These are phyloP conservation scores for Didymosphaeria variabile DNA, from an alignment of 2,329 filamentous ascomycete species.

Conservation along the genomic window DNA sequence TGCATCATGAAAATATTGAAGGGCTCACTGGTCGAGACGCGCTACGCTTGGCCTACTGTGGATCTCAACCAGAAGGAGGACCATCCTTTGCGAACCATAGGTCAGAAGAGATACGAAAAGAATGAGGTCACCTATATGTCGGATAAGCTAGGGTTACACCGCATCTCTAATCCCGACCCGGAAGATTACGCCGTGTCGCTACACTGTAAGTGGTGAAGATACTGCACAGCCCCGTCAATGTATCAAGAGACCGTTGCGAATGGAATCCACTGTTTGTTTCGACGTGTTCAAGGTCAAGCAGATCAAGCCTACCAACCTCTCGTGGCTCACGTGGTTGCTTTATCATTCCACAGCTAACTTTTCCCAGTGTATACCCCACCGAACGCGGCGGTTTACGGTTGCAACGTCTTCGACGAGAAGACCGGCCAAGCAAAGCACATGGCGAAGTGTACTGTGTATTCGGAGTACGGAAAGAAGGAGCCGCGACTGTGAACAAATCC, in stretches of 20 bases:
- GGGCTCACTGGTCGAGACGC: constrained; percentile 80
- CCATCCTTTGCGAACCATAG: constrained; percentile 69
- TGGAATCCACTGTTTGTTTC: neutral
- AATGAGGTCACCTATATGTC: constrained; percentile 91
- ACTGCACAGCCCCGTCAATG: no score
- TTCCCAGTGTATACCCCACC: constrained; percentile 79
- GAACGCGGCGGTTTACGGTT: constrained; percentile 84
- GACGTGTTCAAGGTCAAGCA: no score
- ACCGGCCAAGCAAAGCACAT: constrained; percentile 64
- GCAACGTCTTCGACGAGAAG: constrained; percentile 79
- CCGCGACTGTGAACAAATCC: constrained; percentile 1
- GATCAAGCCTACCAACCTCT: neutral
- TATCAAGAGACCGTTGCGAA: neutral
- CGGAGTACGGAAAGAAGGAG: constrained; percentile 39
- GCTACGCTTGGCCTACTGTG: constrained; percentile 75
- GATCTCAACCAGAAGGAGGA: constrained; percentile 56
- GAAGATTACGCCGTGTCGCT: constrained; percentile 82
- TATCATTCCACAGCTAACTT: constrained; percentile 1
- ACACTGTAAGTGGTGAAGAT: constrained; percentile 66
- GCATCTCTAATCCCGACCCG: constrained; percentile 76
- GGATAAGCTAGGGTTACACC: constrained; percentile 85
- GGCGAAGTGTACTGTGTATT: constrained; percentile 42
- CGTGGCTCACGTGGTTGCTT: neutral
- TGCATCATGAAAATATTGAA: constrained; percentile 91
- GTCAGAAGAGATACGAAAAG: constrained; percentile 72